Conservation (phyloP, 2,329 filamentous ascomycete genomes). For the Calonectria crousiana region DNA sequence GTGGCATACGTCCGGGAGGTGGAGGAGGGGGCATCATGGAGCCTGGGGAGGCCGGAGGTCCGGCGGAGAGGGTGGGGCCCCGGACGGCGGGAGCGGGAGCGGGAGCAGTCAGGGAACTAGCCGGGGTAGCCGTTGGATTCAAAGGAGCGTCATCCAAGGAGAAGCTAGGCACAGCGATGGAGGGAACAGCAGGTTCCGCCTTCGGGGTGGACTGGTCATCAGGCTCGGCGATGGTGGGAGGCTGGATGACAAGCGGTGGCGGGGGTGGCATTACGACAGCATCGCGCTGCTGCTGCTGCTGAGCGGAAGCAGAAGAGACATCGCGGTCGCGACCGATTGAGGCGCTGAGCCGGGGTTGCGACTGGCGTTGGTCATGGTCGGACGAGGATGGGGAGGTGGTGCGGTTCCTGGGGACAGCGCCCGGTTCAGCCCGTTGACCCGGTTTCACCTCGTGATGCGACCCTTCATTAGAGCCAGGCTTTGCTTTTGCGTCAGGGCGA, state of each 20-base stretch:
- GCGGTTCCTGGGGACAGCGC: slow-evolving; percentile 30
- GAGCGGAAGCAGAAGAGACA: slow-evolving; percentile 16
- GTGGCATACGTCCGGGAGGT: slow-evolving; percentile 34
- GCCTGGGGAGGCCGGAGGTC: slow-evolving; percentile 28
- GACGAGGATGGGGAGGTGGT: slow-evolving; percentile 34
- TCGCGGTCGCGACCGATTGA: slow-evolving; percentile 16
- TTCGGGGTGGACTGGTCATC: slow-evolving; percentile 66
- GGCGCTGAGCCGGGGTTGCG: slow-evolving; percentile 14
- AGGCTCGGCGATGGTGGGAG: slow-evolving; percentile 41
- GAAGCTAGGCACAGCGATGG: slow-evolving; percentile 58
- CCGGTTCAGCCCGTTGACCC: slow-evolving; percentile 40
- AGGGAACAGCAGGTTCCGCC: slow-evolving; percentile 49
- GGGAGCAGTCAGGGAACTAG: slow-evolving; percentile 40
- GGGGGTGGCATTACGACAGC: slow-evolving; percentile 54
- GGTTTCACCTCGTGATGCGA: slow-evolving; percentile 43
- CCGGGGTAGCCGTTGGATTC: slow-evolving; percentile 39
- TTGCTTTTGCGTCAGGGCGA: slow-evolving; percentile 21
- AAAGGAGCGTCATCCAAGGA: slow-evolving; percentile 54
- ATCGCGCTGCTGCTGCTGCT: slow-evolving; percentile 36
- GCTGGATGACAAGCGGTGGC: slow-evolving; percentile 48
- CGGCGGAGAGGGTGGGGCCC: slow-evolving; percentile 28
- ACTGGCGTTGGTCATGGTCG: slow-evolving; percentile 24
- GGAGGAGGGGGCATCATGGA: slow-evolving; percentile 48
- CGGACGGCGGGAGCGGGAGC: slow-evolving; percentile 33
- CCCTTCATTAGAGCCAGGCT: slow-evolving; percentile 10